Conservation (phyloP, 352 stramenopile species). For the Phytophthora fragariae region DNA sequence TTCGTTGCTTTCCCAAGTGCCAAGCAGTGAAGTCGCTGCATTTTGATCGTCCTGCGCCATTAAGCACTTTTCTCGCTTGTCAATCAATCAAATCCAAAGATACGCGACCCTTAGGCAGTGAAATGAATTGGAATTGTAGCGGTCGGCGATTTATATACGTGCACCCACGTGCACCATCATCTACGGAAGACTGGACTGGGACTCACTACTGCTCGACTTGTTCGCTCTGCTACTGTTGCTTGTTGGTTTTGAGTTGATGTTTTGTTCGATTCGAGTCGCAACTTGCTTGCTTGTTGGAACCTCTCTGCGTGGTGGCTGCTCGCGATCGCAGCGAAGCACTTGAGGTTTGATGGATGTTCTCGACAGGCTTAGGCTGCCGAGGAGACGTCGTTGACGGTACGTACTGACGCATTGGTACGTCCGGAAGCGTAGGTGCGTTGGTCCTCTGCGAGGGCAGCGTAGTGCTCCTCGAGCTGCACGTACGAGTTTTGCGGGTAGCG, state of each 20-base stretch:
- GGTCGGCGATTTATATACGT: slow-evolving; percentile 36
- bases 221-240: slow-evolving; percentile 26
- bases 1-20: slow-evolving; percentile 71
- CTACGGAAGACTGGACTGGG: slow-evolving; percentile 25
- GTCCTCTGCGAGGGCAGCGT: slow-evolving; percentile 72
- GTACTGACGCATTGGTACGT: slow-evolving; percentile 45
- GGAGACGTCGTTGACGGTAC: slow-evolving; percentile 39
- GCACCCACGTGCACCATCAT: slow-evolving; percentile 19
- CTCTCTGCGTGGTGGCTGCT: slow-evolving; percentile 29
- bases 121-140: slow-evolving; percentile 16
- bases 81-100: slow-evolving; percentile 18
- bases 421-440: slow-evolving; percentile 59
- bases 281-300: slow-evolving; percentile 21
- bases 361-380: slow-evolving; percentile 34
- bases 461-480: slow-evolving; percentile 77
- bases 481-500: slow-evolving; percentile 64
- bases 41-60: slow-evolving; percentile 17
- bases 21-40: slow-evolving; percentile 30
- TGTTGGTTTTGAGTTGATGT: background rate
- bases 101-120: slow-evolving; percentile 10
- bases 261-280: slow-evolving; percentile 9
- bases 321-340: slow-evolving; percentile 19
- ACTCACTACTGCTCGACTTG: slow-evolving; percentile 37
- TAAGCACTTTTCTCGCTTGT: slow-evolving; percentile 18
- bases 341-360: slow-evolving; percentile 20